Conservation (phyloP, 805 yeast species). For the Teunomyces aglyptinius region DNA sequence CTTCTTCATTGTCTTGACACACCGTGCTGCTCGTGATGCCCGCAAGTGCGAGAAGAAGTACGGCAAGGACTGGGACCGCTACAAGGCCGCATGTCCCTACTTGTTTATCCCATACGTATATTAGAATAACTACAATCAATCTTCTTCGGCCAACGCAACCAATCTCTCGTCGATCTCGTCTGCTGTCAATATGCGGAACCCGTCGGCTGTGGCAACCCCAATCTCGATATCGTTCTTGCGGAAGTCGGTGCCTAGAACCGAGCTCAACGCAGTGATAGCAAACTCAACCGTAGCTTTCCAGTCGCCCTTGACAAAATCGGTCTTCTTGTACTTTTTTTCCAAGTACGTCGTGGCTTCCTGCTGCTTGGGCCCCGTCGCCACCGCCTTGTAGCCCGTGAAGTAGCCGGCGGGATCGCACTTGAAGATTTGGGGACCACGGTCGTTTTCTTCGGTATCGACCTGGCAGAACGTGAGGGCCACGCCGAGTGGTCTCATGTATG, state of each 20-base stretch:
- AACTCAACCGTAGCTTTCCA: slow-evolving; percentile 89
- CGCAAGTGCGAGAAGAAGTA: slow-evolving; percentile 82
- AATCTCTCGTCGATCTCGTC: slow-evolving; percentile 95
- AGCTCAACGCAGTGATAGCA: slow-evolving; percentile 82
- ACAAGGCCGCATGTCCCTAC: slow-evolving; percentile 85
- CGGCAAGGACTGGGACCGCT: slow-evolving; percentile 91
- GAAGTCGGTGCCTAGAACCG: slow-evolving; percentile 88
- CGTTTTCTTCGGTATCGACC: slow-evolving; percentile 61
- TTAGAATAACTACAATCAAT: slow-evolving; percentile 34
- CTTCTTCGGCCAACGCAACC: slow-evolving; percentile 94
- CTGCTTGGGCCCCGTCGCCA: slow-evolving; percentile 95
- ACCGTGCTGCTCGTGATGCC: slow-evolving; percentile 86
- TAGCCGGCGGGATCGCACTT: slow-evolving; percentile 98
- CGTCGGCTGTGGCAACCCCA: slow-evolving; percentile 77
- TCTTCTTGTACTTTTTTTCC: slow-evolving; percentile 83
- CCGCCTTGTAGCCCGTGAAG: slow-evolving; percentile 85
- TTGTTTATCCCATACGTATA: slow-evolving; percentile 80
- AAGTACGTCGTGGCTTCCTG: slow-evolving; percentile 89
- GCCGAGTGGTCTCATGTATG: slow-evolving; percentile 97
- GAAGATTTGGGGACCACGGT: slow-evolving; percentile 81
- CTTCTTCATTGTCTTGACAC: slow-evolving; percentile 82
- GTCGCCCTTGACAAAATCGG: slow-evolving; percentile 67
- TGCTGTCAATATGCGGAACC: slow-evolving; percentile 68
- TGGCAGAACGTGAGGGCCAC: slow-evolving; percentile 87
- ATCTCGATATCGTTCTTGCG: slow-evolving; percentile 91